Evolutionary conservation across 805 yeast genomes (phyloP).

Genomic region (Torulaspora gathmanii): DNA sequence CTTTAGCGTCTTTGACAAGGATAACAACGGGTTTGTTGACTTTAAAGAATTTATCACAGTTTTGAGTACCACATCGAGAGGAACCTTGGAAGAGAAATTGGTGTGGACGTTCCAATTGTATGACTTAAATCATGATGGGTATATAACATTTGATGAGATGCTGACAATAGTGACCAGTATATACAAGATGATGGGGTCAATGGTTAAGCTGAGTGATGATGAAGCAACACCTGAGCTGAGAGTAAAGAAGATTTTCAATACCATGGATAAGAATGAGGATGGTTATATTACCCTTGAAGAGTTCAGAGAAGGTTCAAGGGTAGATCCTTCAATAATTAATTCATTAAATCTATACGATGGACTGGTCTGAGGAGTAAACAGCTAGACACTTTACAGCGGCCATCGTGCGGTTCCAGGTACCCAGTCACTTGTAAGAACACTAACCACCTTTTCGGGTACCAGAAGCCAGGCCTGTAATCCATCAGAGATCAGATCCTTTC

Average conservation of each 20-base stretch:
- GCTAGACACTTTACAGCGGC: too few species aligned
- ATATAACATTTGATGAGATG: constrained; percentile 72
- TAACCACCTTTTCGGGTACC: too few species aligned
- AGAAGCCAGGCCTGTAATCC: too few species aligned
- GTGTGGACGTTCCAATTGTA: constrained; percentile 87
- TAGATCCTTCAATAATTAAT: constrained; percentile 69
- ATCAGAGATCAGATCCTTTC: constrained; percentile 55
- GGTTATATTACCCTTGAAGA: constrained; percentile 75
- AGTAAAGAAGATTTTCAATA: constrained; percentile 70
- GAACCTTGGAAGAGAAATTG: constrained; percentile 76
- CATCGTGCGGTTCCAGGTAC: too few species aligned
- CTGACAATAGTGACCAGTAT: constrained; percentile 73
- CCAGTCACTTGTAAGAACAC: too few species aligned
- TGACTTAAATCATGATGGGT: constrained; percentile 77
- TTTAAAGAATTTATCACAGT: constrained; percentile 91
- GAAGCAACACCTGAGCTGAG: constrained; percentile 89
- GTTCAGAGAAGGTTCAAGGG: constrained; percentile 72
- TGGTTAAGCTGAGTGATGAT: constrained; percentile 83
- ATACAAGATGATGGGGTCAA: constrained; percentile 91
- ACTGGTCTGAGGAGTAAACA: constrained; percentile 40
- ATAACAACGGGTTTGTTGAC: constrained; percentile 74
- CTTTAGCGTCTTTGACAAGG: constrained; percentile 83
- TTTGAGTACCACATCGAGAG: constrained; percentile 79
- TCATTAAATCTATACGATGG: constrained; percentile 81
- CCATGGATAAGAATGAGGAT: constrained; percentile 66